Percentiles rank a stretch among this genome's conserved stretches.
These are phyloP conservation scores for Yarrowia alimentaria DNA, from an alignment of 805 yeast genomes.

Conservation along the genomic window DNA sequence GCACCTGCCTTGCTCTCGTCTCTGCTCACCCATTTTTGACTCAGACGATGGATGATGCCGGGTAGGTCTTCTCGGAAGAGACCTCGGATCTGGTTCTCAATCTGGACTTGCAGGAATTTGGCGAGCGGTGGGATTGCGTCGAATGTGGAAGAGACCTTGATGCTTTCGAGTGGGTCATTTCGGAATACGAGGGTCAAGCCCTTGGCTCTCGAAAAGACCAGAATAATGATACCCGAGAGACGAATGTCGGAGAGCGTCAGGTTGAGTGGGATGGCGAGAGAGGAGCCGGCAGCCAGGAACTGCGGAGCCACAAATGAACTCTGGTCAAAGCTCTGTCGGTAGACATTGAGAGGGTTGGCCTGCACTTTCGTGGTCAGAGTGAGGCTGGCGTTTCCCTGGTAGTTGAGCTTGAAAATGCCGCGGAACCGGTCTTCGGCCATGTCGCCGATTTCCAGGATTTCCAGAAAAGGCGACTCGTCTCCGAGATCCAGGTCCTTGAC, in stretches of 20 bases:
- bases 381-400: conserved; percentile 70
- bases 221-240: conserved; percentile 76
- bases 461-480: conserved; percentile 67
- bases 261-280: conserved; percentile 76
- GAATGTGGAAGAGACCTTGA: conserved; percentile 81
- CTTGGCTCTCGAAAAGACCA: conserved; percentile 76
- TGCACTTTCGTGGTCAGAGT: conserved; percentile 72
- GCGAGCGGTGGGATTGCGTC: conserved; percentile 82
- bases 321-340: conserved; percentile 43
- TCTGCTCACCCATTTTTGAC: conserved; percentile 59
- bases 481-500: conserved; percentile 74
- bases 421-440: conserved; percentile 57
- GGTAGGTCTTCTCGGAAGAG: conserved; percentile 83
- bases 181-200: conserved; percentile 85
- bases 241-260: conserved; percentile 68
- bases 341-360: conserved; percentile 77
- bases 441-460: conserved; percentile 75
- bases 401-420: conserved; percentile 66
- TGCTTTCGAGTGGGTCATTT: conserved; percentile 83
- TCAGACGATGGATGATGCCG: conserved; percentile 69
- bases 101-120: conserved; percentile 75
- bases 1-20: conserved; percentile 33
- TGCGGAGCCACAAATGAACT: conserved; percentile 60
- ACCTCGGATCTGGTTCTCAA: conserved; percentile 75
- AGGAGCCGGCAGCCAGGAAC: conserved; percentile 61